A percentile compares a stretch with the other conserved stretches of the same genome.
Evolutionary conservation across 108 stramenopile genomes (phyloP).

Genomic region (Phaeodactylum tricornutum): DNA sequence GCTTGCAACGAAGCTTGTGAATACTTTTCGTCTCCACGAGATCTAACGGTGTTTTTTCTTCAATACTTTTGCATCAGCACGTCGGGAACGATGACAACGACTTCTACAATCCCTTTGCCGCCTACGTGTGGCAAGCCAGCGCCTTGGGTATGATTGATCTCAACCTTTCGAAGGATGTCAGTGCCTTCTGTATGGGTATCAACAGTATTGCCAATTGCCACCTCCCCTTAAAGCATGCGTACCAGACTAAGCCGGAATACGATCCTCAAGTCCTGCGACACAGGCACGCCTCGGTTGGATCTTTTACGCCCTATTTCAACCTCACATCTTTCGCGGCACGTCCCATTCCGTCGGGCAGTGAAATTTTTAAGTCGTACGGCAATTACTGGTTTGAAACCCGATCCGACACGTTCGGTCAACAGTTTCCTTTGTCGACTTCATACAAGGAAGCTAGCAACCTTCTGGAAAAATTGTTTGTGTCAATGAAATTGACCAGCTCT

Average conservation of each 20-base stretch:
- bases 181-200: conserved; percentile 31
- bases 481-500: not conserved
- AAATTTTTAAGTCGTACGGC: conserved; percentile 36
- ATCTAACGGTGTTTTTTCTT: too few relatives aligned
- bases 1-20: too few relatives aligned
- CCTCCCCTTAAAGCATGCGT: conserved; percentile 21
- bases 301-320: conserved; percentile 30
- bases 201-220: conserved; percentile 35
- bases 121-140: conserved; percentile 5
- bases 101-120: not conserved
- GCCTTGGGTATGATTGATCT: conserved; percentile 14
- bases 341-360: conserved; percentile 39
- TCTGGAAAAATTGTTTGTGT: not conserved
- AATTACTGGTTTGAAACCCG: conserved; percentile 44
- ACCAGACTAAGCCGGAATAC: conserved; percentile 7
- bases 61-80: too few relatives aligned
- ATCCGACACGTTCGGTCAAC: conserved; percentile 8
- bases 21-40: too few relatives aligned
- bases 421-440: conserved; percentile 1
- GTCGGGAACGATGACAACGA: too few relatives aligned
- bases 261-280: conserved; percentile 1
- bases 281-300: conserved; percentile 18
- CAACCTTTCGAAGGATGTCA: too few relatives aligned
- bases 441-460: conserved; percentile 5
- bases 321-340: conserved; percentile 10